phyloP scores from a whole-genome alignment of 352 stramenopile genomes.

The Blastocystis hominis region DNA sequence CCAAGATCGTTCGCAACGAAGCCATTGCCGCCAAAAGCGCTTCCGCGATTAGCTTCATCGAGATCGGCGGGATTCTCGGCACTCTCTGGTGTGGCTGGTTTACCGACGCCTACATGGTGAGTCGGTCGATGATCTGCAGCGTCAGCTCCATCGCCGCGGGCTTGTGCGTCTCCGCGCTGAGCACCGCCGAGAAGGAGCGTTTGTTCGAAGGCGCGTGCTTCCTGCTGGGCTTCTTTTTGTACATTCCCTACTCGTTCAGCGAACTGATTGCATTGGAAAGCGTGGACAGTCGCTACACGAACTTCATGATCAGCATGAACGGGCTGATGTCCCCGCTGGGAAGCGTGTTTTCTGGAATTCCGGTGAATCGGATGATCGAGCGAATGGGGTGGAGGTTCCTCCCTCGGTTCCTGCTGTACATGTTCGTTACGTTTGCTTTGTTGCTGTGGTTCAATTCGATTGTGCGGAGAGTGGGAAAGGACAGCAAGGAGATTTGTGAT shows the following conservation, averaged over 20 bases:
- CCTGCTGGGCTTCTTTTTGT: slow-evolving; percentile 28
- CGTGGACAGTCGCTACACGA: not conserved
- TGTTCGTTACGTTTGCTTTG: not conserved
- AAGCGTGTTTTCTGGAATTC: slow-evolving; percentile 46
- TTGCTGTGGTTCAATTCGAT: slow-evolving; percentile 18
- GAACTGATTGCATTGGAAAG: slow-evolving; percentile 33
- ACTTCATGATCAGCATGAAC: slow-evolving; percentile 29
- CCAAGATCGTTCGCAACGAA: not conserved
- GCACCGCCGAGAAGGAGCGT: no score
- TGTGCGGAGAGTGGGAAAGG: not conserved
- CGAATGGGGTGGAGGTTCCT: not conserved
- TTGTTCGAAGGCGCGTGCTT: not conserved
- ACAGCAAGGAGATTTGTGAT: slow-evolving; percentile 5
- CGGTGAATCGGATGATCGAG: not conserved
- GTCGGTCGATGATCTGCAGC: not conserved
- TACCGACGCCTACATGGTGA: slow-evolving; percentile 3
- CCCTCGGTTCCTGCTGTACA: not conserved
- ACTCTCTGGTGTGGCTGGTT: slow-evolving; percentile 36
- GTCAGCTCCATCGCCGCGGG: not conserved
- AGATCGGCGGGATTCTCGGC: slow-evolving; percentile 25
- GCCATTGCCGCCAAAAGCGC: not conserved
- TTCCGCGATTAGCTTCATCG: slow-evolving; percentile 23
- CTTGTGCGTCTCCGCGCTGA: not conserved
- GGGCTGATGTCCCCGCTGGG: slow-evolving; percentile 20
- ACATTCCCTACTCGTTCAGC: slow-evolving; percentile 43